phyloP scores from a whole-genome alignment of 1,139 yeast species.

The Yamadazyma spencermartinsiae region DNA sequence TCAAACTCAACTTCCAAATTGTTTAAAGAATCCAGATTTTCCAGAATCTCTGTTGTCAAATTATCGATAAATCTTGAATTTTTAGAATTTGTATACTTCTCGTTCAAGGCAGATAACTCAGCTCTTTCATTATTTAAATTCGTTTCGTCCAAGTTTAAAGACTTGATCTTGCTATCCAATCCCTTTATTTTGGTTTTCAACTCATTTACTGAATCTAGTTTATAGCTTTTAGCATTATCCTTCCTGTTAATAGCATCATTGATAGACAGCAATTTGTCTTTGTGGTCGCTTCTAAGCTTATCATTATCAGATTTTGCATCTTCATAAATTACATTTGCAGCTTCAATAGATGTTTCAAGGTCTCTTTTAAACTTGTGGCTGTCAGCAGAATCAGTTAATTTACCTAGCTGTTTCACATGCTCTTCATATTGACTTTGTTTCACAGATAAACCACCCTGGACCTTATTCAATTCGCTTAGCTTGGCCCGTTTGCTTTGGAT shows the following conservation, averaged over 20 bases:
- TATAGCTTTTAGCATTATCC: conserved; percentile 11
- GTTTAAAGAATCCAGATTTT: conserved; percentile 38
- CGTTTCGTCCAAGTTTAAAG: conserved; percentile 30
- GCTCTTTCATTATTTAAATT: conserved; percentile 29
- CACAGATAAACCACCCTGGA: conserved; percentile 60
- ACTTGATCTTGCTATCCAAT: conserved; percentile 42
- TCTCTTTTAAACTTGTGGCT: conserved; percentile 12
- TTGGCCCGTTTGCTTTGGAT: conserved; percentile 28
- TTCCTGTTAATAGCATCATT: conserved; percentile 11
- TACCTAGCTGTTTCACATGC: conserved; percentile 15
- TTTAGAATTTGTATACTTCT: conserved; percentile 28
- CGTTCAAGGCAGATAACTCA: conserved; percentile 35
- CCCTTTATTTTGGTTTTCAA: conserved; percentile 29
- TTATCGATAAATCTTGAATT: conserved; percentile 27
- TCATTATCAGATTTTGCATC: conserved; percentile 11
- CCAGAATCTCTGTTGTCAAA: conserved; percentile 37
- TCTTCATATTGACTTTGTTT: conserved; percentile 34
- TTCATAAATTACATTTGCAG: conserved; percentile 4
- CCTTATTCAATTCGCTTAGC: conserved; percentile 44
- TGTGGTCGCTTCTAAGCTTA: conserved; percentile 15
- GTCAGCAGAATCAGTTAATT: conserved; percentile 12
- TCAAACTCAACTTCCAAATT: conserved; percentile 57
- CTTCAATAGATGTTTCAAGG: conserved; percentile 8
- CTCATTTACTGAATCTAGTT: conserved; percentile 9
- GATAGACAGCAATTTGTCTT: conserved; percentile 14